phyloP scores from a whole-genome alignment of 164 flowering plant genomes.

The Euptelea pleiosperma region DNA sequence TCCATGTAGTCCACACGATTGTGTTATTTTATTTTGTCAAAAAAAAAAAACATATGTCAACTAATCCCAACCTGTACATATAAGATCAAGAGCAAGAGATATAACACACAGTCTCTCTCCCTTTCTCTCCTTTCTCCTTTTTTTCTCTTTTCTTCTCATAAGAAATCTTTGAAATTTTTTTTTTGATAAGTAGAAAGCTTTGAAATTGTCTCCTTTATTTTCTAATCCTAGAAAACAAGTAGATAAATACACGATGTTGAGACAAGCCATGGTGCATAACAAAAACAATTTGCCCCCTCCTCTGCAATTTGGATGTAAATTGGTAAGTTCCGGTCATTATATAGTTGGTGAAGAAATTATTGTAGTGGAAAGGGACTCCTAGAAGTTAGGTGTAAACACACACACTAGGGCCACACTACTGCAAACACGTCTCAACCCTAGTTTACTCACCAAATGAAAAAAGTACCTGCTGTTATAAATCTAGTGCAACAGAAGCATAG shows the following conservation, averaged over 20 bases:
- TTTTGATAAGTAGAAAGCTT: background rate
- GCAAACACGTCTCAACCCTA: too few relatives aligned
- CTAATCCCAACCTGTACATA: background rate
- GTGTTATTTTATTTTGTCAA: too few relatives aligned
- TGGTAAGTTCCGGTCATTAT: background rate
- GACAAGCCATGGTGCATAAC: background rate
- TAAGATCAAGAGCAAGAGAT: background rate
- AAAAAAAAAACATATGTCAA: background rate
- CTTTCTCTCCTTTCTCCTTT: too few relatives aligned
- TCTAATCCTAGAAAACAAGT: background rate
- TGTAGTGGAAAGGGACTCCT: background rate
- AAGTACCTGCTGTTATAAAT: background rate
- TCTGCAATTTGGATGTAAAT: background rate
- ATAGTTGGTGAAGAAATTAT: background rate
- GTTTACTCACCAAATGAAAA: background rate
- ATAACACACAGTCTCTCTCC: background rate
- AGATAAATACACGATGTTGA: background rate
- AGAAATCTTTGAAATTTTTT: too few relatives aligned
- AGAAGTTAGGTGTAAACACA: background rate
- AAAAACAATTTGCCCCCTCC: background rate
- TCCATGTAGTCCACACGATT: too few relatives aligned
- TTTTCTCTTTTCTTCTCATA: too few relatives aligned
- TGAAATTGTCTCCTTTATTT: constrained; percentile 1
- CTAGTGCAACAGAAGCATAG: background rate
- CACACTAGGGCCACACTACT: too few relatives aligned